A percentile compares a stretch with the other conserved stretches of the same genome.
Conservation (phyloP, 805 yeast genomes). For the Wickerhamomyces sydowiorum region DNA sequence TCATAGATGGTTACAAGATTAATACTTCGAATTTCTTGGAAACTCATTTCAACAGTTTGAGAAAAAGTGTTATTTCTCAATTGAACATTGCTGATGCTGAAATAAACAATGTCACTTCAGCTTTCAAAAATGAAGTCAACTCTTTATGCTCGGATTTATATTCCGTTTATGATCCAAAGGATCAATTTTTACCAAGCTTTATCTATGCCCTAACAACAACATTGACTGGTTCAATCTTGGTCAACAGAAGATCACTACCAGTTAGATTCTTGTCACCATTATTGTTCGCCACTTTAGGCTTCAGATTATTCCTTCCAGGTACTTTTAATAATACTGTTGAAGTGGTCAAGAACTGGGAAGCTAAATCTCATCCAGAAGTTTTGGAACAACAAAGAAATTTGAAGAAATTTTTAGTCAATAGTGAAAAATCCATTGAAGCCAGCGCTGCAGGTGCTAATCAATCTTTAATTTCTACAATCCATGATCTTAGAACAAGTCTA, state of each 20-base stretch:
- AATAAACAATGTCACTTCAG: slow-evolving; percentile 19
- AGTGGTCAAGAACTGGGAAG: slow-evolving; percentile 25
- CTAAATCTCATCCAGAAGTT: slow-evolving; percentile 32
- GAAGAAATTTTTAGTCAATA: slow-evolving; percentile 11
- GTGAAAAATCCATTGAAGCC: slow-evolving; percentile 10
- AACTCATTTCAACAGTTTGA: slow-evolving; percentile 10
- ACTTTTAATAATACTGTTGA: slow-evolving; percentile 31
- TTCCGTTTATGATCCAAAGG: slow-evolving; percentile 22
- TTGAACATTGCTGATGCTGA: slow-evolving; percentile 17
- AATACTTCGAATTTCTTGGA: slow-evolving; percentile 20
- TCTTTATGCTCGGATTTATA: slow-evolving; percentile 9
- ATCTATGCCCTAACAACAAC: slow-evolving; percentile 51
- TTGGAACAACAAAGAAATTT: slow-evolving; percentile 20
- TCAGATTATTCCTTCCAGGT: slow-evolving; percentile 43
- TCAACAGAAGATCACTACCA: slow-evolving; percentile 40
- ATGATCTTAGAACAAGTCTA: slow-evolving; percentile 15
- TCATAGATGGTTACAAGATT: slow-evolving; percentile 21
- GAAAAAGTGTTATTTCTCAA: slow-evolving; percentile 12
- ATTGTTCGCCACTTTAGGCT: slow-evolving; percentile 40
- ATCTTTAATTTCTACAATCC: slow-evolving; percentile 13
- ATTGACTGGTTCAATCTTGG: slow-evolving; percentile 51
- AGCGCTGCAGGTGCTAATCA: slow-evolving; percentile 9
- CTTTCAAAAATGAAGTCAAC: slow-evolving; percentile 18
- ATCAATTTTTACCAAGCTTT: slow-evolving; percentile 40
- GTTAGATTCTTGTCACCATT: slow-evolving; percentile 47